Base-by-base conservation (phyloP, 1,139 yeast genomes). In the Debaryomyces robertsiae region DNA sequence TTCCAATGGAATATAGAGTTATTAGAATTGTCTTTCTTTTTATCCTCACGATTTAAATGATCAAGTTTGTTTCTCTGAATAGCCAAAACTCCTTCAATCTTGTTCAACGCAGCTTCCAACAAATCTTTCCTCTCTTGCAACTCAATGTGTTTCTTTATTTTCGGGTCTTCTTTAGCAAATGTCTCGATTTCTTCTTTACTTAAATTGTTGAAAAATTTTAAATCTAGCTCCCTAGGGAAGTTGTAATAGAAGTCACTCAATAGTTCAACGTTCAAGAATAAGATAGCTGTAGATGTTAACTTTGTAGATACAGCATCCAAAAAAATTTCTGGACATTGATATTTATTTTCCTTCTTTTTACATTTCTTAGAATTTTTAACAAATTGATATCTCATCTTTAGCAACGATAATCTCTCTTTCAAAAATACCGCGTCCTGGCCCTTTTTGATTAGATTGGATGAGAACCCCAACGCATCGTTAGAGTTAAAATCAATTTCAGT, bases 161-260 rank as follows among this genome's bases (percentile, higher is more conserved):
- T 87, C 11, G 96, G 94, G 65, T 94, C 98, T 61, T 94, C 98
- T 55, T 89, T 89, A 1, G 98, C 98, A 67, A 91, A 88, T 45
- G 69, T 67, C 55, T 91, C 98, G 45, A 93, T 76, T 56, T 91
- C 95, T 41, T 89, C 95, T 39, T 74, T 74, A 9, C 81, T 71
- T 54, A 93, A 68, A 39, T 73, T 74, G 46, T 72, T 73, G 46
- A 86, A 81, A 46, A 94, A 75, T 49, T 83, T 80, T 42, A 73
- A 72, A 61, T 94, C 99, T 47, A 94, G 73, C 59, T 90, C 97
- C 42, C 98, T 77, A 1, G 98, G 98, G 66, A 94, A 93, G 55
- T 89, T 90, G 64, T 94, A 93, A 63, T 91, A 93, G 57, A 94
- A 94, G 63, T 94, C 98, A 51, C 95, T 85, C 49, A 94, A 70